Evolutionary conservation across 2,329 filamentous ascomycete genomes (phyloP), one percentile per base, ranked within the genome.

Genomic region (Podosphaera fusca): DNA sequence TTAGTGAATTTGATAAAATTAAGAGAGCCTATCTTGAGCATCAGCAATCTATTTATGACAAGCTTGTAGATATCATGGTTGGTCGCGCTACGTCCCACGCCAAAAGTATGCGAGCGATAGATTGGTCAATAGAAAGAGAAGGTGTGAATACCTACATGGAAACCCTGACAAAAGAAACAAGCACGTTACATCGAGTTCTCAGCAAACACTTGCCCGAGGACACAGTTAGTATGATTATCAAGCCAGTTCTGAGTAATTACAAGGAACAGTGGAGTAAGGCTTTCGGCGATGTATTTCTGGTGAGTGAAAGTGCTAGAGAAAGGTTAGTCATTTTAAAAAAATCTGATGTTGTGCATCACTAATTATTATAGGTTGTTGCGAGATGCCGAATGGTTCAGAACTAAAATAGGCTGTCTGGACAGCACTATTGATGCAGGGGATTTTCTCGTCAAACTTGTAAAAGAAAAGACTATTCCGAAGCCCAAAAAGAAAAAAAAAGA

Each of bases 41-140:
- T 63, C 83, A 86, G 63, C 74, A 75, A 47, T 80, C 79, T 14
- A 85, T 87, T 56, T 81, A 85, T 63, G 82, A 85, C 59, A 87
- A 87, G 63, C 70, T 87, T 2, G 79, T 85, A 8, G 82, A 85
- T 58, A 86, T 87, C 56, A 84, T 86, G 78, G 77, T 77, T 36
- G 75, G 75, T 29, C 74, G 82, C 30, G 79, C 81, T 2, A 71
- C 74, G 2, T 71, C 78, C 2, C 81, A 84, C 63, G 76, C 82
- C 49, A 78, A 75, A 59, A 72, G 76, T 6, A 79, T 87, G 73
- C 78, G 75, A 62, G 77, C 77, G 59, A 77, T 84, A 50, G 73
- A 84, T 59, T 85, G 81, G 77, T 79, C 84, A 59, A 56, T 66
- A 58, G 67, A 2, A 65, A 58, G 67, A 12, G 63, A 60, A 8